Percentiles rank a stretch among this genome's conserved stretches.
These are phyloP conservation scores for Pythium dissimile DNA, from an alignment of 352 stramenopile genomes.

Conservation along the genomic window DNA sequence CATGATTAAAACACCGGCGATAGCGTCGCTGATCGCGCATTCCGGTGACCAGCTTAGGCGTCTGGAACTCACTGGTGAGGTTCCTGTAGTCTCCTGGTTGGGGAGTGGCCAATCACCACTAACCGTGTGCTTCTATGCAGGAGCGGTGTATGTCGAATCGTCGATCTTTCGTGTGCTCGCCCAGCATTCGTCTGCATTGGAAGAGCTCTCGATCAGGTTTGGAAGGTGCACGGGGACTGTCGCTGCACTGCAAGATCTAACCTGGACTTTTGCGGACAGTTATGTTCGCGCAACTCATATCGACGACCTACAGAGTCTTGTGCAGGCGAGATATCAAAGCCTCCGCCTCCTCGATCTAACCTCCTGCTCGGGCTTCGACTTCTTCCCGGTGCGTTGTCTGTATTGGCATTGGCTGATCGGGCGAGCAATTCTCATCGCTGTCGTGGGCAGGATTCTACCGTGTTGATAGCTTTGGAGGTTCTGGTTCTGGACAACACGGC, in stretches of 20 bases:
- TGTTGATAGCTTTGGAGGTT: constrained; percentile 42
- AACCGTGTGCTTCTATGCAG: constrained; percentile 17
- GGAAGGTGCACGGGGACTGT: background rate
- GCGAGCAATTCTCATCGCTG: background rate
- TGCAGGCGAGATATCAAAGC: constrained; percentile 25
- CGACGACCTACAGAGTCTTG: constrained; percentile 34
- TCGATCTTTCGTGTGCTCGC: constrained; percentile 37
- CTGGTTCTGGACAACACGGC: constrained; percentile 60
- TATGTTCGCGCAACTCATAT: constrained; percentile 27
- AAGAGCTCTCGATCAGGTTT: constrained; percentile 55
- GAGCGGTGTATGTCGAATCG: constrained; percentile 40
- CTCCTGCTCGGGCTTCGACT: constrained; percentile 35
- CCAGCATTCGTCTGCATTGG: constrained; percentile 24
- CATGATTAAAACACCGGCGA: constrained; percentile 40
- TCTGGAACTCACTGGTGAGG: constrained; percentile 45
- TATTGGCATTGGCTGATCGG: background rate
- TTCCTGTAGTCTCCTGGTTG: background rate
- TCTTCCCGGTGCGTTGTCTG: constrained; percentile 8
- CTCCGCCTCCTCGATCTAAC: constrained; percentile 53
- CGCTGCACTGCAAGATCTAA: background rate
- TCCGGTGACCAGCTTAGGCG: constrained; percentile 35
- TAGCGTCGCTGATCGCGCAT: constrained; percentile 31
- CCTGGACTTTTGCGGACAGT: constrained; percentile 17
- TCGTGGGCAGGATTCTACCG: constrained; percentile 19
- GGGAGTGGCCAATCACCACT: no score